Evolutionary conservation across 441 rosid genomes (phyloP).

Genomic region (Pelargonium australe): DNA sequence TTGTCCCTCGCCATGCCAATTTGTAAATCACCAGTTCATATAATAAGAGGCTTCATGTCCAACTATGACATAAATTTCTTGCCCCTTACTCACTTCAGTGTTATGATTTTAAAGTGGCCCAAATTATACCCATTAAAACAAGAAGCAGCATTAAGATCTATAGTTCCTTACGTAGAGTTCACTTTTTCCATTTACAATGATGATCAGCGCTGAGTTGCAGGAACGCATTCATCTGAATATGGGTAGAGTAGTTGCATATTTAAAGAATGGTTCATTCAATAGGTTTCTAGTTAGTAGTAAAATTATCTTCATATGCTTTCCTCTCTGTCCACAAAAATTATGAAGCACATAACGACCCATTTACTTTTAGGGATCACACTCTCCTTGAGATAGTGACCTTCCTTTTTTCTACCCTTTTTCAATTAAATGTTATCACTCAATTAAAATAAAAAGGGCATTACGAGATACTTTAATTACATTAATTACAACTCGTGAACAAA

Average conservation of each 20-base stretch:
- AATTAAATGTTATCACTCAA: not conserved
- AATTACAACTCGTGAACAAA: not conserved
- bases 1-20: too few relatives aligned
- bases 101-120: too few relatives aligned
- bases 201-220: not conserved
- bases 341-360: not conserved
- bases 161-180: too few relatives aligned
- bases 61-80: too few relatives aligned
- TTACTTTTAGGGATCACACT: not conserved
- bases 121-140: not conserved
- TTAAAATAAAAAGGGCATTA: not conserved
- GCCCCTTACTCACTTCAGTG: too few relatives aligned
- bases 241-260: not conserved
- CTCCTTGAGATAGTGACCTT: not conserved
- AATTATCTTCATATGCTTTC: not conserved
- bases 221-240: not conserved
- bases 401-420: not conserved
- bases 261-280: not conserved
- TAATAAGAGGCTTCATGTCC: too few relatives aligned
- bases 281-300: not conserved
- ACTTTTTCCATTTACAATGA: too few relatives aligned
- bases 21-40: too few relatives aligned
- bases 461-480: not conserved
- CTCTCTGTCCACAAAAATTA: not conserved
- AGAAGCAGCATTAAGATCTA: not conserved